phyloP scores from a whole-genome alignment of 73 alveolate species.

The Effrenium voratum region DNA sequence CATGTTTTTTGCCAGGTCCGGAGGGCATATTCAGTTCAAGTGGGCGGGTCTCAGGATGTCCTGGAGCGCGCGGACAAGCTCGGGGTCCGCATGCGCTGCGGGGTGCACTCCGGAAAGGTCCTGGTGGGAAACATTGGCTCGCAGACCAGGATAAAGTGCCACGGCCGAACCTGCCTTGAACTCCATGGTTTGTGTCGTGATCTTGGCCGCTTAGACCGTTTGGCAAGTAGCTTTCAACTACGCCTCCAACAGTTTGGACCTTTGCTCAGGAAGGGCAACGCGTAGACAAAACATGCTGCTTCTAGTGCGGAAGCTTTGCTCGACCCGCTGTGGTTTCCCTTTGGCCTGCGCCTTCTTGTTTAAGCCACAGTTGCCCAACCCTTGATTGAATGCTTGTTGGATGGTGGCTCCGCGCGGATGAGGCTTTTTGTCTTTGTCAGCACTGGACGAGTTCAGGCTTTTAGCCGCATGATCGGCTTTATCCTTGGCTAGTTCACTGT shows the following conservation, averaged over 20 bases:
- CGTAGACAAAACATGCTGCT: too few relatives aligned
- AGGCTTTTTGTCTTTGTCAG: too few relatives aligned
- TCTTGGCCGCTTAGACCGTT: too few relatives aligned
- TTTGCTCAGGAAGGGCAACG: background rate
- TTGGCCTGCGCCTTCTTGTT: background rate
- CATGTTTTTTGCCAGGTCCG: too few relatives aligned
- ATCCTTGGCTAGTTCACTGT: too few relatives aligned
- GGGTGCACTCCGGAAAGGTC: constrained; percentile 90
- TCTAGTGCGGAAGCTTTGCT: background rate
- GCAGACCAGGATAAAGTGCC: constrained; percentile 62
- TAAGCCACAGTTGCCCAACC: too few relatives aligned
- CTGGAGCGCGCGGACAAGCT: constrained; percentile 76
- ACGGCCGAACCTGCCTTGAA: background rate
- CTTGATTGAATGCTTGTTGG: too few relatives aligned
- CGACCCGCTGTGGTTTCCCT: background rate
- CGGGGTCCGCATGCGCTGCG: constrained; percentile 89
- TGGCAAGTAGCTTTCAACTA: background rate
- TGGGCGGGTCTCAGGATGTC: background rate
- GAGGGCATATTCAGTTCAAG: too few relatives aligned
- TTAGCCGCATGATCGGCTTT: too few relatives aligned
- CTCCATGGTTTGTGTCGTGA: background rate
- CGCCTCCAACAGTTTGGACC: background rate
- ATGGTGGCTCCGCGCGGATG: too few relatives aligned
- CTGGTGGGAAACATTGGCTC: constrained; percentile 87
- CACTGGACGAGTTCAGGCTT: too few relatives aligned